Percentiles rank a stretch among this genome's conserved stretches.
phyloP scores from a whole-genome alignment of 306 rosid genomes.

The Ormosia semicastrata region DNA sequence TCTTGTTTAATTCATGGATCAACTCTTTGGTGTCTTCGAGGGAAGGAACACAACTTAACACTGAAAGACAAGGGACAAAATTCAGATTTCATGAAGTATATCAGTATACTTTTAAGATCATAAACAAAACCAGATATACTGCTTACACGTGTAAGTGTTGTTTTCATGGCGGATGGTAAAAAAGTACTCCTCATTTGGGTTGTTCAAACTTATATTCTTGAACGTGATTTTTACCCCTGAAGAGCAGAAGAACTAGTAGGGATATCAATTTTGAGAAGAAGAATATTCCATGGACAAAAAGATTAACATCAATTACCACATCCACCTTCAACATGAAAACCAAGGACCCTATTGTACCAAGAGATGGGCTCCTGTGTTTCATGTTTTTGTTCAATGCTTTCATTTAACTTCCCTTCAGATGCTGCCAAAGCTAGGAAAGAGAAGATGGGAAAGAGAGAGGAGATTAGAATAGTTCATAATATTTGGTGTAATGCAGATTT shows the following conservation, averaged over 20 bases:
- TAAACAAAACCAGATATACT: conserved; percentile 18
- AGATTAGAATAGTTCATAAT: conserved; percentile 1
- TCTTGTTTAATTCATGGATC: conserved; percentile 69
- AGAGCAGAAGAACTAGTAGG: conserved; percentile 25
- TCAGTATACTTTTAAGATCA: not conserved
- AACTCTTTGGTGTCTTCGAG: conserved; percentile 56
- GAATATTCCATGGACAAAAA: not conserved
- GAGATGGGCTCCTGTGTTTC: conserved; percentile 65
- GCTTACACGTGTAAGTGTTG: conserved; percentile 71
- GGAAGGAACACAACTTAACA: conserved; percentile 73
- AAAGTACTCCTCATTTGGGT: conserved; percentile 60
- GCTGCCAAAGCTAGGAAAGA: conserved; percentile 45
- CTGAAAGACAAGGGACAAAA: conserved; percentile 37
- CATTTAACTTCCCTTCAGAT: conserved; percentile 46
- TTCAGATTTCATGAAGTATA: conserved; percentile 5
- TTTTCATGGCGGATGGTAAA: conserved; percentile 68
- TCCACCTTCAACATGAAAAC: conserved; percentile 81
- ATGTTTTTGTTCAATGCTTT: conserved; percentile 35
- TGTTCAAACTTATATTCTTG: conserved; percentile 52
- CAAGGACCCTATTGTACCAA: conserved; percentile 86
- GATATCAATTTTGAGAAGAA: conserved; percentile 13
- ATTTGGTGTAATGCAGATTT: not conserved
- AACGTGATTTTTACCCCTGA: conserved; percentile 81
- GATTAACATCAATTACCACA: conserved; percentile 56
- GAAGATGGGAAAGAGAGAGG: not conserved